These are phyloP conservation scores for Protoeuglena noctilucae DNA, from an alignment of 139 green algal genomes.

Conservation along the genomic window DNA sequence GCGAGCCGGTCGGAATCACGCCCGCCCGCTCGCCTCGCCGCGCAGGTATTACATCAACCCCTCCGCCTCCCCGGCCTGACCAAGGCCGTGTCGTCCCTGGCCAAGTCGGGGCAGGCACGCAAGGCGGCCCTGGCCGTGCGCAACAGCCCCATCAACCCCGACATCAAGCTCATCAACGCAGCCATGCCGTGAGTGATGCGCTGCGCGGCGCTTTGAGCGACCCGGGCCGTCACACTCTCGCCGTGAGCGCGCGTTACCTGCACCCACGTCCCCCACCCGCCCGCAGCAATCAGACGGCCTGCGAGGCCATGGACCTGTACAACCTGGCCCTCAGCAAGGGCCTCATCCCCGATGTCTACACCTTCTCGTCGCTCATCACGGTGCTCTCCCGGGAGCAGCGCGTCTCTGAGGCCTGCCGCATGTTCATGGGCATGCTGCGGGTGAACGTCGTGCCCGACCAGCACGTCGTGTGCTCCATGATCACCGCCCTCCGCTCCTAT, in stretches of 20 bases:
- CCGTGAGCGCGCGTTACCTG: no score
- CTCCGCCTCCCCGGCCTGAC: background rate
- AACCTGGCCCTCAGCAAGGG: background rate
- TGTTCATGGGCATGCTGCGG: background rate
- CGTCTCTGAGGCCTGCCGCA: background rate
- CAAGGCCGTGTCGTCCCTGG: background rate
- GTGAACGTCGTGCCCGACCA: background rate
- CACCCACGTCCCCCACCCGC: no score
- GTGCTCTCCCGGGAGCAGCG: background rate
- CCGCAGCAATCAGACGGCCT: background rate
- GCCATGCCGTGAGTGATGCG: no score
- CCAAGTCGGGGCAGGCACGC: background rate
- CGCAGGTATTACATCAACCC: no score
- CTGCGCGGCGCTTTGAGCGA: no score
- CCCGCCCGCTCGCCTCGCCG: no score
- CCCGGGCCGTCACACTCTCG: no score
- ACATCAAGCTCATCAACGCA: background rate
- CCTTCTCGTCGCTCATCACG: background rate
- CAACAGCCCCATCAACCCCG: background rate
- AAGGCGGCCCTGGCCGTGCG: background rate
- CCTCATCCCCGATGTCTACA: background rate
- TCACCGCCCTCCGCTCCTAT: background rate
- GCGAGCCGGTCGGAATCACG: no score
- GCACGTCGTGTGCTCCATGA: background rate
- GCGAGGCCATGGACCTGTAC: background rate